Percentiles rank a stretch among this genome's conserved stretches.
Evolutionary conservation across 495 filamentous ascomycete genomes (phyloP).

Genomic region (Penicillium macrosclerotiorum): DNA sequence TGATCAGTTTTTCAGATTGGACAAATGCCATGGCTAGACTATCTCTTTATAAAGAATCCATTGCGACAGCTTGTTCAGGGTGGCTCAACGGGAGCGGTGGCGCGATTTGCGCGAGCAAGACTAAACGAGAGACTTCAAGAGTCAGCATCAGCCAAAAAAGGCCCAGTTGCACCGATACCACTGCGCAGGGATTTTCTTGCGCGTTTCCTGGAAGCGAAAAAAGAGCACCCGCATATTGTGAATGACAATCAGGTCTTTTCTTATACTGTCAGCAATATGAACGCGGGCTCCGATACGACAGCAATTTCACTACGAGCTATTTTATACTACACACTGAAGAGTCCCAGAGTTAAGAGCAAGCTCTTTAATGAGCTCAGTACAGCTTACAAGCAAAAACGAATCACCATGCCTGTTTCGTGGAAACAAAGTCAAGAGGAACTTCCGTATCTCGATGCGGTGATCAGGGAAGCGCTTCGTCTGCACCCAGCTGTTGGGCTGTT

Average conservation of each 20-base stretch:
- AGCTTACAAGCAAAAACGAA: slow-evolving; percentile 35
- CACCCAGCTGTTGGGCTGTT: slow-evolving; percentile 59
- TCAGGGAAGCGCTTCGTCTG: slow-evolving; percentile 67
- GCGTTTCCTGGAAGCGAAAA: slow-evolving; percentile 32
- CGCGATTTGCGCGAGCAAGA: slow-evolving; percentile 49
- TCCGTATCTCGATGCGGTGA: slow-evolving; percentile 61
- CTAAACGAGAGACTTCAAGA: slow-evolving; percentile 33
- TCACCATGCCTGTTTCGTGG: slow-evolving; percentile 33
- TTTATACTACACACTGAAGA: slow-evolving; percentile 51
- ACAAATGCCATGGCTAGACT: slow-evolving; percentile 52
- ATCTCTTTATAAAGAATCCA: slow-evolving; percentile 52
- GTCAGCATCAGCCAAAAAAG: background rate
- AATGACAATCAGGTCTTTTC: slow-evolving; percentile 29
- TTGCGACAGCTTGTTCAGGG: slow-evolving; percentile 34
- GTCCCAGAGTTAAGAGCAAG: slow-evolving; percentile 16
- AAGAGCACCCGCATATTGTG: slow-evolving; percentile 32
- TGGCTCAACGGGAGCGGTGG: slow-evolving; percentile 26
- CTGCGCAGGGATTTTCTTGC: slow-evolving; percentile 25
- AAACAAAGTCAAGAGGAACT: slow-evolving; percentile 45
- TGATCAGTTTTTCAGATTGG: slow-evolving; percentile 26
- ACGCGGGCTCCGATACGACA: slow-evolving; percentile 53
- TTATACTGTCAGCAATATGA: slow-evolving; percentile 42
- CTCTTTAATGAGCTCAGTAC: slow-evolving; percentile 34
- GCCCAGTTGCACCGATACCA: background rate
- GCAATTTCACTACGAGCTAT: slow-evolving; percentile 47